phyloP scores from a whole-genome alignment of 2,329 filamentous ascomycete genomes.

The Alternaria gaisen region DNA sequence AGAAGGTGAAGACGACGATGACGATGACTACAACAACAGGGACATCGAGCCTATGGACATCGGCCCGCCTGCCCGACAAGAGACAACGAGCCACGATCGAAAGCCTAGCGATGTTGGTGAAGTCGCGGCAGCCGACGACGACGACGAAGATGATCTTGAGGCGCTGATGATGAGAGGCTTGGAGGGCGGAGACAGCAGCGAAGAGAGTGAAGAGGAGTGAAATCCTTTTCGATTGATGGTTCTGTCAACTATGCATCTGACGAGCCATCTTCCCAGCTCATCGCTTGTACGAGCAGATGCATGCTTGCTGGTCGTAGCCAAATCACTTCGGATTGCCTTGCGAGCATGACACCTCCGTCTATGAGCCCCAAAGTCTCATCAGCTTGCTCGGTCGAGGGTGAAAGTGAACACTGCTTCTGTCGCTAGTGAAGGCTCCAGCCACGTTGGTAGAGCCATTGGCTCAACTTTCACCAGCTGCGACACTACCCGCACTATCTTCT shows the following conservation, averaged over 20 bases:
- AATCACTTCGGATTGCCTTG: not conserved
- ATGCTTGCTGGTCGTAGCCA: no score
- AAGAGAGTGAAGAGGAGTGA: slow-evolving; percentile 58
- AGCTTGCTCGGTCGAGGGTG: no score
- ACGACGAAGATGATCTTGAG: slow-evolving; percentile 54
- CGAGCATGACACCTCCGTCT: no score
- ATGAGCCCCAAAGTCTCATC: not conserved
- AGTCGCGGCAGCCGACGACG: slow-evolving; percentile 32
- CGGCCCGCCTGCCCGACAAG: slow-evolving; percentile 39
- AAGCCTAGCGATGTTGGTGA: slow-evolving; percentile 19
- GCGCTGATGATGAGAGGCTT: slow-evolving; percentile 56
- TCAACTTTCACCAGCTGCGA: not conserved
- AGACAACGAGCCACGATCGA: slow-evolving; percentile 17
- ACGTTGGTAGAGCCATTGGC: not conserved
- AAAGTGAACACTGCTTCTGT: not conserved
- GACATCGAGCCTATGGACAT: slow-evolving; percentile 48
- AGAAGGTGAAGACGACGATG: slow-evolving; percentile 42
- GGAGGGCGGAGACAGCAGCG: slow-evolving; percentile 49
- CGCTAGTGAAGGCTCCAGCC: not conserved
- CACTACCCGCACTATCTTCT: not conserved
- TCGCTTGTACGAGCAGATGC: not conserved
- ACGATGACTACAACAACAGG: slow-evolving; percentile 36
- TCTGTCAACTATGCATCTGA: no score
- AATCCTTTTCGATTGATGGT: not conserved
- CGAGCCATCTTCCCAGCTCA: not conserved